Evolutionary conservation across 345 rosid genomes (phyloP), one percentile per base, ranked within the genome.

Genomic region (Nasturtium officinale): DNA sequence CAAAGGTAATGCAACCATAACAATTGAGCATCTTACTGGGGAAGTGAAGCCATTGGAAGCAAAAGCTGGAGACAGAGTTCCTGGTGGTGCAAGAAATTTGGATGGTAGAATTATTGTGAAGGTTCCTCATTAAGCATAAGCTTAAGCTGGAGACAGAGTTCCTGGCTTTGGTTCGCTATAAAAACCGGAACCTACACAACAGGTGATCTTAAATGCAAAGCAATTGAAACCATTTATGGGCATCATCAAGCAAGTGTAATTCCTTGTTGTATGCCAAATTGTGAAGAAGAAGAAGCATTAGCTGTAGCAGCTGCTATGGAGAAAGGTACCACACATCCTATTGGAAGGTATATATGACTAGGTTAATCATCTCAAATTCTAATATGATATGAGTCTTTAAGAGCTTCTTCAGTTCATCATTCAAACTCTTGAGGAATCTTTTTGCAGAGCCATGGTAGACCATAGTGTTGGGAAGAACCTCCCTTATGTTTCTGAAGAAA

Each of bases 251-350:
- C 52, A 42, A 78, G 47, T 61, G 65, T 67, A 26, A 6, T 76
- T 25, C 77, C 87, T 23, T 93, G 96, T 79, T 93, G 98, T 76
- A 69, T 65, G 51, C 84, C 97, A 46, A 84, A 61, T 74, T 93
- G 97, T 83, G 98, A 90, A 78, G 84, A 82, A 78, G 84, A 82
- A 54, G 94, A 93, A 86, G 98, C 97, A 60, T 90, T 93, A 55
- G 98, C 96, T 45, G 90, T 93, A n/a, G 97, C 91, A 40, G 90
- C 97, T 78, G 97, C 98, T 6, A 86, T 93, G 97, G 96, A 93
- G 79, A 93, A 89, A 89, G 98, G 98, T 40, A 90, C 98, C 20
- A 93, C 94, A 55, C 98, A 90, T 75, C 98, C 97, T 64, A 90
- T 93, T 65, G 98, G 98, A 83, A 89, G 97, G 97, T 88, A 57